A percentile compares a stretch with the other conserved stretches of the same genome.
phyloP scores from a whole-genome alignment of 2,329 filamentous ascomycete species.

The Alternaria ethzedia region DNA sequence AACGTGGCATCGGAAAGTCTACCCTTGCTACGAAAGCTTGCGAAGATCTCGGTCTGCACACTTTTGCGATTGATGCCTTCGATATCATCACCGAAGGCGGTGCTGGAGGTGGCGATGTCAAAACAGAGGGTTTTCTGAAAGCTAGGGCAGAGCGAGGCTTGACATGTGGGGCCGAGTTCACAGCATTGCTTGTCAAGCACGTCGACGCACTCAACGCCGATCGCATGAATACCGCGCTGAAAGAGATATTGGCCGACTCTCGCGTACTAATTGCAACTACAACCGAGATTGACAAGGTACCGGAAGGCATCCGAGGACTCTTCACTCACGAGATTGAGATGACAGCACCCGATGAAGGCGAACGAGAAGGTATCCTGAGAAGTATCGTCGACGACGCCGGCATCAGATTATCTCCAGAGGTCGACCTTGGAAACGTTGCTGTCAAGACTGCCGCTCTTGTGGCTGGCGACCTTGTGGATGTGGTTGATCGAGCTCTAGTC shows the following conservation, averaged over 20 bases:
- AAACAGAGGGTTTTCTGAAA: slow-evolving; percentile 89
- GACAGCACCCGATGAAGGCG: slow-evolving; percentile 87
- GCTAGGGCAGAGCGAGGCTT: slow-evolving; percentile 87
- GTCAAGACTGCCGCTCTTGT: slow-evolving; percentile 96
- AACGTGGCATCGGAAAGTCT: slow-evolving; percentile 92
- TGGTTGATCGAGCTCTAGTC: slow-evolving; percentile 86
- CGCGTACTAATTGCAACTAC: slow-evolving; percentile 92
- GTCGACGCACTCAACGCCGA: slow-evolving; percentile 91
- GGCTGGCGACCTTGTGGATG: slow-evolving; percentile 91
- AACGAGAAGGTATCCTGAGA: slow-evolving; percentile 85
- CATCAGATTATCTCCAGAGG: slow-evolving; percentile 78
- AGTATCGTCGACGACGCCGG: slow-evolving; percentile 78
- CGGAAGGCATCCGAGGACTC: slow-evolving; percentile 84
- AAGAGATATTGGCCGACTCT: slow-evolving; percentile 79
- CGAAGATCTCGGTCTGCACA: slow-evolving; percentile 87
- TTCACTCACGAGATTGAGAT: slow-evolving; percentile 98
- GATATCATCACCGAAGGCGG: slow-evolving; percentile 93
- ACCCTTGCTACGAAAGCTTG: slow-evolving; percentile 78
- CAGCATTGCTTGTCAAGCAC: slow-evolving; percentile 84
- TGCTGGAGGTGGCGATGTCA: slow-evolving; percentile 86
- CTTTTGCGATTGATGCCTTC: slow-evolving; percentile 87
- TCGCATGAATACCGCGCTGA: slow-evolving; percentile 83
- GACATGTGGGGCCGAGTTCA: slow-evolving; percentile 83
- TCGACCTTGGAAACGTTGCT: slow-evolving; percentile 83
- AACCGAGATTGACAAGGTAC: slow-evolving; percentile 92